Evolutionary conservation across 208 protist genomes (phyloP), one percentile per base, ranked within the genome.

Genomic region (Leptomonas seymouri): DNA sequence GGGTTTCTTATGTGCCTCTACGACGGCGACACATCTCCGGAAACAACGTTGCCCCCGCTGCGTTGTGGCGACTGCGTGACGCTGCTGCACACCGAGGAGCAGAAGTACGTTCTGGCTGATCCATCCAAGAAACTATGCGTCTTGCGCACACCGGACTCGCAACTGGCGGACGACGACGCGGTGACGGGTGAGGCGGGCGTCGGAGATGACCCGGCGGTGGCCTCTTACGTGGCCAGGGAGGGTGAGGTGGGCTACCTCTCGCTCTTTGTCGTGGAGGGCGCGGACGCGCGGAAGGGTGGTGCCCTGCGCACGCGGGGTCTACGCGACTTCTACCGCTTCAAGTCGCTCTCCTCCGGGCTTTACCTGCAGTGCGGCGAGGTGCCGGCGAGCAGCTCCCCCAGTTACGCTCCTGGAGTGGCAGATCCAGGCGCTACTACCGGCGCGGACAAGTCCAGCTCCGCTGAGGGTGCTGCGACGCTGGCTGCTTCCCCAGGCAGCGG

Each of bases 21-120:
- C 71, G 85, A 90, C 50, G 76, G 74, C 30, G 85, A 90, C 60
- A 74, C 71, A 5, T 65, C 67, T 5, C 56, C 63, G 21, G 58
- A 59, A 49, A 79, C 56, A 50, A 34, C 36, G 7, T 58, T 71
- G 48, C 63, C 76, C 15, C 72, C 71, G 66, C 73, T 90, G 56
- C 84, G 84, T 53, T 83, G 84, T 44, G 81, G 84, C 34, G 81
- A 90, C 58, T 90, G 84, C 75, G 66, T 90, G 50, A 85, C 75
- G 44, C 67, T 86, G 39, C 65, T 82, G 34, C 84, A 86, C 81
- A 86, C 79, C 3, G 81, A 90, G 70, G 76, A 87, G 66, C 71
- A 79, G 56, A 80, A 79, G 69, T 86, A 78, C 61, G 21, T 85
- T 1, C 49, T 74, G 23, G 80, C 68, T 7, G 76, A 81, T 25